Conservation (phyloP, 306 rosid species). For the Cucurbita pepo region DNA sequence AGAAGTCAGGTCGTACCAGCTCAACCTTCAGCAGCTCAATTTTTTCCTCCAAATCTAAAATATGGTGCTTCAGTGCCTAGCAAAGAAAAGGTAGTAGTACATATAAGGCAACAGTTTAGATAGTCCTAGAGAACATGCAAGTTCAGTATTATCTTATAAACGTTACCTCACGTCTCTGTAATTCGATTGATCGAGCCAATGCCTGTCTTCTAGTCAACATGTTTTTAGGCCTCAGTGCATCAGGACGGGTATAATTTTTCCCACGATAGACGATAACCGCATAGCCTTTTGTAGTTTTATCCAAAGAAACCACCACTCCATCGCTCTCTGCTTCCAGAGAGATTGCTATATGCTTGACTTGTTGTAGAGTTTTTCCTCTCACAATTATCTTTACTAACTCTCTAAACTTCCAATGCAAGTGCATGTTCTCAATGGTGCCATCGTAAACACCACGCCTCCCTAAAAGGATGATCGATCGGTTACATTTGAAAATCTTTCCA, state of each 20-base stretch:
- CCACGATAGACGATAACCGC: slow-evolving; percentile 71
- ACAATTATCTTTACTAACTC: slow-evolving; percentile 80
- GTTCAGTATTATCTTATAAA: background rate
- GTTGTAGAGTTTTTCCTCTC: slow-evolving; percentile 51
- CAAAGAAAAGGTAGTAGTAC: background rate
- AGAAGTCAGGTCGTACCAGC: slow-evolving; percentile 24
- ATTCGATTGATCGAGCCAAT: slow-evolving; percentile 66
- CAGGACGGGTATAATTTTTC: slow-evolving; percentile 63
- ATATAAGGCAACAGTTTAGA: background rate
- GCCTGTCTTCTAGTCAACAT: slow-evolving; percentile 66
- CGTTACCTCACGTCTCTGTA: slow-evolving; percentile 76
- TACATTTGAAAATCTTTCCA: slow-evolving; percentile 4
- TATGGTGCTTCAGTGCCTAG: slow-evolving; percentile 71
- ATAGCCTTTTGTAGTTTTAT: slow-evolving; percentile 58
- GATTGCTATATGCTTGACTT: slow-evolving; percentile 66
- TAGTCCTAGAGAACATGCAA: background rate
- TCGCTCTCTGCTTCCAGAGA: slow-evolving; percentile 95
- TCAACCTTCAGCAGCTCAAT: slow-evolving; percentile 56
- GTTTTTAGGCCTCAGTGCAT: slow-evolving; percentile 48
- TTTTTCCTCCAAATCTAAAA: slow-evolving; percentile 52
- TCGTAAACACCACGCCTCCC: slow-evolving; percentile 74
- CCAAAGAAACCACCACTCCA: slow-evolving; percentile 73
- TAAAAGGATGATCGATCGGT: slow-evolving; percentile 19
- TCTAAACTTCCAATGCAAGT: slow-evolving; percentile 83
- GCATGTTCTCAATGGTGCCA: slow-evolving; percentile 93